Evolutionary conservation across 225 moss, liverwort and hornwort genomes (phyloP).

Genomic region (Ulota crispa): DNA sequence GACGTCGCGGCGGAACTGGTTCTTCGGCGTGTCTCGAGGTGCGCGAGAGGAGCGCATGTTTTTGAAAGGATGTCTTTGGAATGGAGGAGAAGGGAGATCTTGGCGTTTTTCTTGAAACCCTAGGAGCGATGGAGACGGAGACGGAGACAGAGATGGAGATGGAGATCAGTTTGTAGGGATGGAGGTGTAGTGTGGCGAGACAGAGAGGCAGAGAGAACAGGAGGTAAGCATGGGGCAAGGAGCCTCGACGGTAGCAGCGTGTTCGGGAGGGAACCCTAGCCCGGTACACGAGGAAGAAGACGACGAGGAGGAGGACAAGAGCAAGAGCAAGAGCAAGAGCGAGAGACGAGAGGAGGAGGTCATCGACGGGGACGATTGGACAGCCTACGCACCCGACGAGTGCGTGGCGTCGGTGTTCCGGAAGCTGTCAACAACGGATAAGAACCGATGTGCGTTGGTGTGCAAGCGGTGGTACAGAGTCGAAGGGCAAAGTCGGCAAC

Average conservation of each 20-base stretch:
- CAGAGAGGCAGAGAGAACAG: background rate
- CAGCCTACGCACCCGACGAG: constrained; percentile 77
- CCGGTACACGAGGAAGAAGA: constrained; percentile 41
- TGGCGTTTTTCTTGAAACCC: constrained; percentile 23
- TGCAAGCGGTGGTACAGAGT: constrained; percentile 88
- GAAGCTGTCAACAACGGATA: constrained; percentile 68
- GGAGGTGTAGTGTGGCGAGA: constrained; percentile 12
- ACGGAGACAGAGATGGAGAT: background rate
- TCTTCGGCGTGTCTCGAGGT: background rate
- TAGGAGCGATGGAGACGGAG: constrained; percentile 12
- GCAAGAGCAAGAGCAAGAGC: background rate
- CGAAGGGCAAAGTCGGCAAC: constrained; percentile 84
- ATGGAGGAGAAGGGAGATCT: constrained; percentile 6
- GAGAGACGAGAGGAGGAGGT: background rate
- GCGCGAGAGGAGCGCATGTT: background rate
- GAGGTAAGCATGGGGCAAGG: constrained; percentile 55
- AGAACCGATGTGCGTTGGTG: constrained; percentile 79
- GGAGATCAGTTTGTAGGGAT: background rate
- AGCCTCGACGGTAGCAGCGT: constrained; percentile 54
- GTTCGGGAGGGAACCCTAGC: constrained; percentile 51
- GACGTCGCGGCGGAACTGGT: too few species aligned
- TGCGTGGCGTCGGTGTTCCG: constrained; percentile 86
- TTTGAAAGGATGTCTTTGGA: background rate
- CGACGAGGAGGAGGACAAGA: constrained; percentile 4
- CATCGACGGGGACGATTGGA: constrained; percentile 56